Base-by-base conservation (phyloP, 2,329 filamentous ascomycete genomes). In the Venturia oleaginea region DNA sequence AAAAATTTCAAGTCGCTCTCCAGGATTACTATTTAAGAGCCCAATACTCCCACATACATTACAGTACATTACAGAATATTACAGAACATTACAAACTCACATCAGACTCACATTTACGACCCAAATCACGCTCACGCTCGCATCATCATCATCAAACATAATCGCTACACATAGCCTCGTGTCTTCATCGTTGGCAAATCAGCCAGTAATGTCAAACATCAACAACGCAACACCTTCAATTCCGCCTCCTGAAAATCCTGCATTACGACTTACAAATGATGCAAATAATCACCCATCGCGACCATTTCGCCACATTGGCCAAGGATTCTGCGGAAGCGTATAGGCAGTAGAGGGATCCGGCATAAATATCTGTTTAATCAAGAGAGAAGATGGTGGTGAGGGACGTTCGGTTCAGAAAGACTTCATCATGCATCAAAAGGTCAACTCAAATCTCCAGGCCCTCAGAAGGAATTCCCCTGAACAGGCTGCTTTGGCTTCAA, bases 291-390 rank as follows among this genome's bases (percentile, higher is more conserved):
- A 17, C 19, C 13, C 42, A 43, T 43, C 15, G 22, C 51, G n/a
- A 60, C 32, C 19, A n/a, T 61, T 61, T 30, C 59, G 59, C 19
- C 34, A 43, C 72, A 83, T 32, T 7, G 59, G 43, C 27, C 38
- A 63, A 48, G 67, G 67, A 22, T 65, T 63, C 37, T 68, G 67
- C 59, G 67, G 67, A 7, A 55, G 63, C 13, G 61, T 68, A n/a
- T 68, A 67, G 67, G 59, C 66, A 6, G 54, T 46, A 4, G 24
- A 42, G 17, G 46, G 40, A 13, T 32, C 38, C 8, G 37, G 59
- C 13, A 8, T 24, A 10, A 32, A 30, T 15, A 6, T 59, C 30
- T 57, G 10, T 22, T 60, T 65, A 1, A 55, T 67, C 0, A 68
- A 68, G 54, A 61, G 65, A 55, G 65, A 68, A 64, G 67, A 68